A percentile compares a stretch with the other conserved stretches of the same genome.
Conservation (phyloP, 2,329 filamentous ascomycete species). For the Xylaria sp. region DNA sequence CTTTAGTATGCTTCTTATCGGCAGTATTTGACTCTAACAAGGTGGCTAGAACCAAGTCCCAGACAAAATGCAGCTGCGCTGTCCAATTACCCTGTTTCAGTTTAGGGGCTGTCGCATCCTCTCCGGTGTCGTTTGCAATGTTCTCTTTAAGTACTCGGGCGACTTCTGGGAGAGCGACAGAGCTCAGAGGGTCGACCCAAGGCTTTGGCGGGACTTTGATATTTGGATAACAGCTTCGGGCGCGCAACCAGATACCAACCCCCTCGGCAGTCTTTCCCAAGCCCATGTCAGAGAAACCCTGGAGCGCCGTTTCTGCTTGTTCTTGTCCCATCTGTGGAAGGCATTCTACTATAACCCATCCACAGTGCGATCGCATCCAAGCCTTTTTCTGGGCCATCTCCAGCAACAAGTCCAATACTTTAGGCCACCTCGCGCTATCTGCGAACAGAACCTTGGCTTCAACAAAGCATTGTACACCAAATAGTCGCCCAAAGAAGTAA, state of each 20-base stretch:
- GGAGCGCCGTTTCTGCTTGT: conserved; percentile 70
- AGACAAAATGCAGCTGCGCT: conserved; percentile 85
- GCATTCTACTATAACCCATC: conserved; percentile 81
- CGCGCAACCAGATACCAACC: conserved; percentile 85
- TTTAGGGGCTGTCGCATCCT: conserved; percentile 58
- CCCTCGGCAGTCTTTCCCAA: conserved; percentile 87
- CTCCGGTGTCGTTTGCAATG: conserved; percentile 63
- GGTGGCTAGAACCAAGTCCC: conserved; percentile 78
- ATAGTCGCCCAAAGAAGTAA: conserved; percentile 84
- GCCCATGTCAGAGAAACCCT: conserved; percentile 70
- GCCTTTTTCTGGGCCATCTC: conserved; percentile 82
- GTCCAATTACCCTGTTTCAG: conserved; percentile 79
- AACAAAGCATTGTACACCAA: conserved; percentile 87
- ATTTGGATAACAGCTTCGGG: conserved; percentile 71
- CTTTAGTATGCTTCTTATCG: conserved; percentile 51
- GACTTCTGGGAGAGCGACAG: conserved; percentile 74
- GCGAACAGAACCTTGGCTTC: conserved; percentile 78
- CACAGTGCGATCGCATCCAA: conserved; percentile 90
- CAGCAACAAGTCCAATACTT: conserved; percentile 78
- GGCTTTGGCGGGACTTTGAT: conserved; percentile 74
- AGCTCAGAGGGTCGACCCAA: conserved; percentile 82
- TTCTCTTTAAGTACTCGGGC: conserved; percentile 84
- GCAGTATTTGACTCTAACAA: conserved; percentile 54
- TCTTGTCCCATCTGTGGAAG: conserved; percentile 70
- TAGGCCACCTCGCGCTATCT: conserved; percentile 69